These are phyloP conservation scores for Fusarium sulawesiense DNA, from an alignment of 2,329 filamentous ascomycete genomes.

Conservation along the genomic window DNA sequence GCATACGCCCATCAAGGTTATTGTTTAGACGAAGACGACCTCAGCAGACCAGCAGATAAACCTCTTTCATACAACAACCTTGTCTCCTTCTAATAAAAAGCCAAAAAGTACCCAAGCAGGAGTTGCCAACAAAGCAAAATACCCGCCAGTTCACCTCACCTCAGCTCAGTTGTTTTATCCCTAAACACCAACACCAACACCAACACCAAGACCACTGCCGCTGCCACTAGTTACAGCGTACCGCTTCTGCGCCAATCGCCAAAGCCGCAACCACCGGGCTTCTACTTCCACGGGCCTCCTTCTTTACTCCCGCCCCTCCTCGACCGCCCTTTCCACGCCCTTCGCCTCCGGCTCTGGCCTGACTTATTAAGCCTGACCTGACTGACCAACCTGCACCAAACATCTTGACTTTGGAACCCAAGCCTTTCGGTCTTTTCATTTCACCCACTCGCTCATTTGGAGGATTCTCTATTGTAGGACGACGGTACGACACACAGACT, in stretches of 20 bases:
- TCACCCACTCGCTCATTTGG: slow-evolving; percentile 13
- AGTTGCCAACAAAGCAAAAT: slow-evolving; percentile 23
- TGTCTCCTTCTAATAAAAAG: not conserved
- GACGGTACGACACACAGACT: not conserved
- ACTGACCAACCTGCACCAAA: slow-evolving; percentile 21
- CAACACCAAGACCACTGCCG: not conserved
- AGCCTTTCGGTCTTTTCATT: not conserved
- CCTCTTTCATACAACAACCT: not conserved
- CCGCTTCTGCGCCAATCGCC: slow-evolving; percentile 29
- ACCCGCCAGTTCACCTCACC: slow-evolving; percentile 10
- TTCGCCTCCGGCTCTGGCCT: slow-evolving; percentile 39
- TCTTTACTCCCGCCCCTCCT: slow-evolving; percentile 20
- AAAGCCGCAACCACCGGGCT: slow-evolving; percentile 33
- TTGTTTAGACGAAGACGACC: not conserved
- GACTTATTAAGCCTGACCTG: slow-evolving; percentile 41
- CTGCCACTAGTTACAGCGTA: slow-evolving; percentile 4
- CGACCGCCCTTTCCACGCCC: slow-evolving; percentile 45
- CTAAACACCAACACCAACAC: slow-evolving; percentile 3
- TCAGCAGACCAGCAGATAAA: not conserved
- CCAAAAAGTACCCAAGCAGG: slow-evolving; percentile 12
- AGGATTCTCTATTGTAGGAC: slow-evolving; percentile 4
- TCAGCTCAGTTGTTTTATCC: not conserved
- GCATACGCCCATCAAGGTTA: not conserved
- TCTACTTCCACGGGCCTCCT: not conserved
- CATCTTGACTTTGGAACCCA: not conserved